Base-by-base conservation (phyloP, 371 early-diverging fungal species). In the Amoeboaphelidium protococcarum region DNA sequence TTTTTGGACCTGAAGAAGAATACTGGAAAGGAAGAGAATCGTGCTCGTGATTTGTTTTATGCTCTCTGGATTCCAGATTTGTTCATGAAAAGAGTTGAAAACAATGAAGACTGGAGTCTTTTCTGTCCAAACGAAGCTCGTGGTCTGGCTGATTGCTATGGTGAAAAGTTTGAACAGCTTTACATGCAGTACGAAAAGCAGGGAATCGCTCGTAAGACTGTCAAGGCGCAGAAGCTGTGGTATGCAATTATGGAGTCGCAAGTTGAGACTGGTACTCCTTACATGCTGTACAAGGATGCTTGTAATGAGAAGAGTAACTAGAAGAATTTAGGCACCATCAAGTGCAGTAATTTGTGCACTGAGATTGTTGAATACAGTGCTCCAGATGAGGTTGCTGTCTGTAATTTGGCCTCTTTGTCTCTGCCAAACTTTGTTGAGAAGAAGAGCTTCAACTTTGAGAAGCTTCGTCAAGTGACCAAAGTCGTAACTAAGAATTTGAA, bases 1-100 rank as follows among this genome's bases (percentile, higher is more conserved):
- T 98, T 98, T 64, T 62, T 99, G 48, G 98, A 97, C 49, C 63
- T 99, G 53, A 78, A 84, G 63, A 97, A 96, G 73, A 99, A 98
- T 72, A 84, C 86, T 46, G 98, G 99, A 52, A 88, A 84, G 58
- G 99, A 99, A 52, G 98, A 98, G 65, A 63, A 67, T 50, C 78
- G 99, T 42, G 94, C 98, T 2, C 83, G 98, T 48, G 96, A 97
- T 62, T 61, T 98, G 37, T 98, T 98, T 63, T 82, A 80, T 56
- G 98, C 87, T 0, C 67, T 98, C 47, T 99, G 98, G 98, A 80
- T 99, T 23, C 86, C 92, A n/a, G 98, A 99, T 63, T 64, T 99
- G 51, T 99, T 99, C 60, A 99, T 99, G 99, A 64, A 84, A 60
- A 78, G 98, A 52, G 98, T 98, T 16, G 84, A 91, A 54, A 68